Conservation (phyloP, 345 rosid species). For the Eucalyptus regnans region DNA sequence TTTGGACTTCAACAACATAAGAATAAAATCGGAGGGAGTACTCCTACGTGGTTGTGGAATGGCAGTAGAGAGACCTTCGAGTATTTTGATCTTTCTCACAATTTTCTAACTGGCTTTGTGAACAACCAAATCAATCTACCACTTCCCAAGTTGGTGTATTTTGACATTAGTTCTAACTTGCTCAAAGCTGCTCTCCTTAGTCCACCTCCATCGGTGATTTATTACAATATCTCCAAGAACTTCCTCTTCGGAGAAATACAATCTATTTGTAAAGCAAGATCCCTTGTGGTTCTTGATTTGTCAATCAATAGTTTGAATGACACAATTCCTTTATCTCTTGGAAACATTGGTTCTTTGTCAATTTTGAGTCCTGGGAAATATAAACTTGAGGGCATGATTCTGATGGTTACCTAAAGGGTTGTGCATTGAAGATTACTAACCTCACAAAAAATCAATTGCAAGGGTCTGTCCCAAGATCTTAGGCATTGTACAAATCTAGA, state of each 20-base stretch:
- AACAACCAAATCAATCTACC: not conserved
- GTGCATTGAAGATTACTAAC: not conserved
- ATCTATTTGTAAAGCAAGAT: not conserved
- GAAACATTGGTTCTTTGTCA: not conserved
- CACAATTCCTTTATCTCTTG: not conserved
- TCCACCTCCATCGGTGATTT: no score
- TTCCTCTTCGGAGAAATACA: not conserved
- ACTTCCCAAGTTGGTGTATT: not conserved
- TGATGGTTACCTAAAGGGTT: not conserved
- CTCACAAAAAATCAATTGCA: not conserved
- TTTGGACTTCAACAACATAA: no score
- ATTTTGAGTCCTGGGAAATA: not conserved
- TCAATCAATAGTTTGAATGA: not conserved
- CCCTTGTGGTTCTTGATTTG: not conserved
- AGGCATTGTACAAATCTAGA: no score
- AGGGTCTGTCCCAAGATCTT: not conserved
- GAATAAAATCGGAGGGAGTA: not conserved
- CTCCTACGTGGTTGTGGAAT: not conserved
- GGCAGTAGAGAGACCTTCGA: not conserved
- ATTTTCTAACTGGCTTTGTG: not conserved
- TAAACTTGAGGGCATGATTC: not conserved
- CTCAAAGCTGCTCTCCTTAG: no score
- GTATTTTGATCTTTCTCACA: not conserved
- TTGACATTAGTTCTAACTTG: not conserved
- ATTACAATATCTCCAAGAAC: not conserved